These are phyloP conservation scores for Tarenaya hassleriana DNA, from an alignment of 345 rosid genomes.

Conservation along the genomic window DNA sequence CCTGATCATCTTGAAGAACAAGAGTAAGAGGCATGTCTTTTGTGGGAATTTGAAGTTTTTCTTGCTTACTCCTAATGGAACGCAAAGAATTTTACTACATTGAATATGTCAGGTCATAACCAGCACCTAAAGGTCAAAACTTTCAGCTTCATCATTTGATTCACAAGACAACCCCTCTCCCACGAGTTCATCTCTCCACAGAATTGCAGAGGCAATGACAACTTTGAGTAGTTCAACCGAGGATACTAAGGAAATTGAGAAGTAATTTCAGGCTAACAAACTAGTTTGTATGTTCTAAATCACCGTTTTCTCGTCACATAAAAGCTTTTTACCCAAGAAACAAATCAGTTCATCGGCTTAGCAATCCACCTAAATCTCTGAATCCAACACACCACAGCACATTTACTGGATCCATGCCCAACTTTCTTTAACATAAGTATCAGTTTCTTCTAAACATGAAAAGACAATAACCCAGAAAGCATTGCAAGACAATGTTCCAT, in stretches of 20 bases:
- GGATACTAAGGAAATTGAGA: too few relatives aligned
- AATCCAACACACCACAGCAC: background rate
- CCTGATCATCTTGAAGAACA: constrained; percentile 34
- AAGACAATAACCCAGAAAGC: background rate
- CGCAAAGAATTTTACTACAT: background rate
- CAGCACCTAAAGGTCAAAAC: too few relatives aligned
- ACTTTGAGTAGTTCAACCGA: background rate
- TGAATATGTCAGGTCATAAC: too few relatives aligned
- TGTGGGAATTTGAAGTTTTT: background rate
- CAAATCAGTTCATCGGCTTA: too few relatives aligned
- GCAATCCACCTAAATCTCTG: background rate
- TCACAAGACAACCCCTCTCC: too few relatives aligned
- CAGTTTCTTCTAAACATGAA: constrained; percentile 7
- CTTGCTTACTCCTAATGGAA: background rate
- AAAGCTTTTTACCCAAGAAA: too few relatives aligned
- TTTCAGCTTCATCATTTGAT: background rate
- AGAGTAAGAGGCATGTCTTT: background rate
- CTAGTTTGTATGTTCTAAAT: too few relatives aligned
- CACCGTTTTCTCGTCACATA: too few relatives aligned
- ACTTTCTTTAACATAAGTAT: background rate
- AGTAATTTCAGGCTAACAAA: too few relatives aligned
- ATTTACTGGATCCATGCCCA: background rate
- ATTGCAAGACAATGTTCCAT: too few relatives aligned
- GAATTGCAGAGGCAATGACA: too few relatives aligned
- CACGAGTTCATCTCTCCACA: too few relatives aligned